phyloP scores from a whole-genome alignment of 2,329 filamentous ascomycete species.

The Penicillium aurantiogriseum region DNA sequence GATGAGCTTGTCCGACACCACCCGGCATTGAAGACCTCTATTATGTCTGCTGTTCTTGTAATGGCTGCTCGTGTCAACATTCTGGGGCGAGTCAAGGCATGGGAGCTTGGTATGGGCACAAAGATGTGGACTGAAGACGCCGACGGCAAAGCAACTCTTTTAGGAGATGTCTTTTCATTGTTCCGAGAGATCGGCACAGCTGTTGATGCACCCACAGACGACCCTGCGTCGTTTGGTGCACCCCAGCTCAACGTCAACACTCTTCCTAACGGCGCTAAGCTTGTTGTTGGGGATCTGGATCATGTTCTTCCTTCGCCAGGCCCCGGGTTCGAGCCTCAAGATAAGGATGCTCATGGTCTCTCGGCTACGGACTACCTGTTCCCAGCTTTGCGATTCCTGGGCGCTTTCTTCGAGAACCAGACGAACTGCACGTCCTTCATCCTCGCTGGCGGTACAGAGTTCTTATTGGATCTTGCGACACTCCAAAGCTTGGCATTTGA shows the following conservation, averaged over 20 bases:
- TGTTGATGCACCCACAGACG: slow-evolving; percentile 25
- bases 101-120: slow-evolving; percentile 68
- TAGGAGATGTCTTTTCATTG: slow-evolving; percentile 51
- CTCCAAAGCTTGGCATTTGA: slow-evolving; percentile 76
- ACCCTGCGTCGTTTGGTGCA: slow-evolving; percentile 26
- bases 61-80: slow-evolving; percentile 82
- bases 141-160: slow-evolving; percentile 59
- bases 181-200: slow-evolving; percentile 37
- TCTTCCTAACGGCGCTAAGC: slow-evolving; percentile 40
- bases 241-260: slow-evolving; percentile 28
- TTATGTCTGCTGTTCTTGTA: slow-evolving; percentile 80
- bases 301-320: slow-evolving; percentile 27
- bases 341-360: slow-evolving; percentile 51
- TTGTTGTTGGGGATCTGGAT: slow-evolving; percentile 32
- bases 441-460: slow-evolving; percentile 75
- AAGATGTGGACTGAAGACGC: slow-evolving; percentile 68
- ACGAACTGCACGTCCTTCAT: slow-evolving; percentile 72
- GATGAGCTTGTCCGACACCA: slow-evolving; percentile 95
- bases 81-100: slow-evolving; percentile 69
- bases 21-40: slow-evolving; percentile 73
- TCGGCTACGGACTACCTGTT: slow-evolving; percentile 69
- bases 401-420: slow-evolving; percentile 72
- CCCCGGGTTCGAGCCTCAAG: slow-evolving; percentile 44
- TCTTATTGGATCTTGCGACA: slow-evolving; percentile 78
- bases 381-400: slow-evolving; percentile 73